phyloP scores from a whole-genome alignment of 805 yeast species.

The Scheffersomyces lignosus region DNA sequence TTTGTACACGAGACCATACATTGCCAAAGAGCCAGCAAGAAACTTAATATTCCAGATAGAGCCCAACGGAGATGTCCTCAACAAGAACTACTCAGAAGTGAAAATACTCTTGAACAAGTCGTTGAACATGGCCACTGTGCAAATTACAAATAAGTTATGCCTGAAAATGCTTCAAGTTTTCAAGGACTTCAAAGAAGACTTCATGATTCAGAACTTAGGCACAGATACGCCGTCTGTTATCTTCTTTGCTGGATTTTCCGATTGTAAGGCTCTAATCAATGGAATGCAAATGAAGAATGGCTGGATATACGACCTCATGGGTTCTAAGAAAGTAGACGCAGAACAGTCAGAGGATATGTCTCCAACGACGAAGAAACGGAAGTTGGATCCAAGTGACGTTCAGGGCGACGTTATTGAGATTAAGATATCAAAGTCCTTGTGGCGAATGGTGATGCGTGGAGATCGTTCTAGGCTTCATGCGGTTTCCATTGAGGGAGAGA shows the following conservation, averaged over 20 bases:
- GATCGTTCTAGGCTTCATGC: constrained; percentile 25
- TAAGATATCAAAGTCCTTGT: constrained; percentile 41
- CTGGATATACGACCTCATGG: constrained; percentile 35
- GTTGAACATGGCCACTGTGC: constrained; percentile 23
- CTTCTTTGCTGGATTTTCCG: constrained; percentile 25
- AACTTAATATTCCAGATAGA: constrained; percentile 33
- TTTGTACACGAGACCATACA: constrained; percentile 33
- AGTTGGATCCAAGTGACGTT: constrained; percentile 5
- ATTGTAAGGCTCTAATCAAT: constrained; percentile 32
- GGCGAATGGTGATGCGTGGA: constrained; percentile 35
- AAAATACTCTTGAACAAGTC: constrained; percentile 32
- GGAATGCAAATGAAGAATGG: constrained; percentile 31
- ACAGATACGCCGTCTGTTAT: constrained; percentile 16
- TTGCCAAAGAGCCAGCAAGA: constrained; percentile 32
- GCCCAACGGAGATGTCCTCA: constrained; percentile 9
- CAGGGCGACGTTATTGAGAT: constrained; percentile 45
- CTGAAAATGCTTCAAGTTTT: constrained; percentile 24
- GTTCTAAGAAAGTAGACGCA: constrained; percentile 3
- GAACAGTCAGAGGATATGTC: constrained; percentile 2
- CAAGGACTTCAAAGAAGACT: constrained; percentile 17
- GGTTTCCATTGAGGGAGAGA: constrained; percentile 29
- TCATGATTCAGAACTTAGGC: constrained; percentile 14
- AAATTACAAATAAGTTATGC: constrained; percentile 24
- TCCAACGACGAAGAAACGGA: constrained; percentile 10
- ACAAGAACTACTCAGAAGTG: constrained; percentile 23